phyloP scores from a whole-genome alignment of 768 basidiomycete genomes.

The Boletellus sp. region DNA sequence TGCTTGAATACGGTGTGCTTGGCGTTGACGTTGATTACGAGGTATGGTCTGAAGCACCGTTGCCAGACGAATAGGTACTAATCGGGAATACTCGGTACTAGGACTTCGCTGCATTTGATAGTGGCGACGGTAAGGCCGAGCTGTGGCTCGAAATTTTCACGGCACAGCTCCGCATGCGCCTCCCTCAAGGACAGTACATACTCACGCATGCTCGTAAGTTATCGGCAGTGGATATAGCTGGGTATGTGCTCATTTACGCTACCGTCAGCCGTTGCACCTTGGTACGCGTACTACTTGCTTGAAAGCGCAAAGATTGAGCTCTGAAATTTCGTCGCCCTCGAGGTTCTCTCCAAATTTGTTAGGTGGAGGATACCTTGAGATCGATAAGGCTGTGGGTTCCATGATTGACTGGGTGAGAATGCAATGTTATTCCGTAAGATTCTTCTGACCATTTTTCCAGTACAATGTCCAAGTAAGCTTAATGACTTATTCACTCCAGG shows the following conservation, averaged over 20 bases:
- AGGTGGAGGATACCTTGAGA: background rate
- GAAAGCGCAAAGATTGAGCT: background rate
- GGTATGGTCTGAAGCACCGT: conserved; percentile 5
- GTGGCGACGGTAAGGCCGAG: conserved; percentile 36
- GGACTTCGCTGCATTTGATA: conserved; percentile 29
- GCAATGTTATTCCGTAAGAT: background rate
- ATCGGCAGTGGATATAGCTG: background rate
- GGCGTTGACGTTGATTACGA: conserved; percentile 53
- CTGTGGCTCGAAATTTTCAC: conserved; percentile 32
- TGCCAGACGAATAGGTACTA: background rate
- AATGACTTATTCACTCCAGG: background rate
- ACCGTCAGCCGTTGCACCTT: background rate
- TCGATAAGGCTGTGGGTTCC: background rate
- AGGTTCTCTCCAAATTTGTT: background rate
- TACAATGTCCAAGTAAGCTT: conserved; percentile 38
- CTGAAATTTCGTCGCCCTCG: background rate
- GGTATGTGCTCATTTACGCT: background rate
- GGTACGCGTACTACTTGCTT: background rate
- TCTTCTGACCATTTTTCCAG: conserved; percentile 11
- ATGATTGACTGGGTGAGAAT: conserved; percentile 4
- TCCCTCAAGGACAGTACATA: conserved; percentile 28
- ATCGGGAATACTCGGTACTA: background rate
- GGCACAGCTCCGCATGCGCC: conserved; percentile 23
- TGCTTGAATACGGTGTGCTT: conserved; percentile 42
- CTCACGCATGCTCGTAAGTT: conserved; percentile 31